A percentile compares a stretch with the other conserved stretches of the same genome.
These are phyloP conservation scores for Quercus phellos DNA, from an alignment of 331 rosid species.

Conservation along the genomic window DNA sequence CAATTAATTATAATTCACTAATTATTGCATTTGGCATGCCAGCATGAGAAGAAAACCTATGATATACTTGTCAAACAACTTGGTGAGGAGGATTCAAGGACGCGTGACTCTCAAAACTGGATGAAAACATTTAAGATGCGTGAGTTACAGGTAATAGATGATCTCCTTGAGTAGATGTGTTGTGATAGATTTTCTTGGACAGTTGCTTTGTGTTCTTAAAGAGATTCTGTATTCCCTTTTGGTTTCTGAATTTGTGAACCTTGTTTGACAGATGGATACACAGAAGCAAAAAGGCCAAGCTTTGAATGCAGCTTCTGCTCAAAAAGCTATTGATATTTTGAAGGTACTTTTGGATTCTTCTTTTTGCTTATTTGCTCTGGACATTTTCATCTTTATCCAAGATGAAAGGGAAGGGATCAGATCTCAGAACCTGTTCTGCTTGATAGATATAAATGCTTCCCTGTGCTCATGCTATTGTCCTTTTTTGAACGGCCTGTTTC, in stretches of 20 bases:
- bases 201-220: neutral
- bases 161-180: neutral
- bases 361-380: neutral
- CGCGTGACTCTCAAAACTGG: constrained; percentile 91
- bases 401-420: neutral
- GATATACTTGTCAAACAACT: constrained; percentile 96
- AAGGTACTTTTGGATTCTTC: constrained; percentile 43
- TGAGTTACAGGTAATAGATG: constrained; percentile 64
- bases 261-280: constrained; percentile 60
- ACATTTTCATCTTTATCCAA: neutral
- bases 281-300: constrained; percentile 97
- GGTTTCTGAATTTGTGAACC: neutral
- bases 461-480: no score
- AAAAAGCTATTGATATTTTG: constrained; percentile 80
- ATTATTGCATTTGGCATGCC: constrained; percentile 27
- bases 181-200: neutral
- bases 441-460: neutral
- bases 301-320: constrained; percentile 76
- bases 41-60: constrained; percentile 96
- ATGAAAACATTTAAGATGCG: constrained; percentile 97
- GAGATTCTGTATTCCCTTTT: neutral
- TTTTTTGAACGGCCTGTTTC: no score
- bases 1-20: constrained; percentile 7
- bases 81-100: constrained; percentile 94
- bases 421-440: neutral